Conservation (phyloP, 306 rosid genomes). For the Cajanus cajan region DNA sequence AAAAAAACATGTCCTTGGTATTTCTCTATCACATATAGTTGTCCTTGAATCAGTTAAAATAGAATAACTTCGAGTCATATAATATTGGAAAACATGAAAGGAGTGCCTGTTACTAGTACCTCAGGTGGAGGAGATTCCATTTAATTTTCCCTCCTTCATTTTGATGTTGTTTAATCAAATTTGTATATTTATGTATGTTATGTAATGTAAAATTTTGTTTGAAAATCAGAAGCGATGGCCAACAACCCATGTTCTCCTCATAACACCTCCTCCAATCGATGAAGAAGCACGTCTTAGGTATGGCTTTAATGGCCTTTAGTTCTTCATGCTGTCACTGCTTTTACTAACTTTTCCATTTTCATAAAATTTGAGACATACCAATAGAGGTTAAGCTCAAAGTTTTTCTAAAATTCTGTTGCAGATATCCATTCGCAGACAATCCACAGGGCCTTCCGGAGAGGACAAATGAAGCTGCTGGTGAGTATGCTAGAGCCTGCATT, state of each 20-base stretch:
- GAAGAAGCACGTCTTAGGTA: slow-evolving; percentile 75
- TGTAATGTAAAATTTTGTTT: neutral
- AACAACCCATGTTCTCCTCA: slow-evolving; percentile 49
- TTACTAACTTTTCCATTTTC: neutral
- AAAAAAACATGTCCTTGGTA: neutral
- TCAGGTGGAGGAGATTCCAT: neutral
- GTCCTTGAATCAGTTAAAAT: neutral
- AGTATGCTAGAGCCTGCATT: slow-evolving; percentile 61
- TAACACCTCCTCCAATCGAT: slow-evolving; percentile 81
- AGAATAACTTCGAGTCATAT: neutral
- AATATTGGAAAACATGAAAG: neutral
- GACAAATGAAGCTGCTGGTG: slow-evolving; percentile 76
- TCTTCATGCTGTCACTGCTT: neutral
- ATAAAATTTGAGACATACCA: neutral
- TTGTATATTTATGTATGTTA: neutral
- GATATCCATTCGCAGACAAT: slow-evolving; percentile 53
- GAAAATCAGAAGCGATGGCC: slow-evolving; percentile 66
- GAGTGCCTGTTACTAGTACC: neutral
- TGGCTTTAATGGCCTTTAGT: neutral
- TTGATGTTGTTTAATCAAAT: neutral
- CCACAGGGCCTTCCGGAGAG: slow-evolving; percentile 67
- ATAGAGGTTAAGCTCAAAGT: neutral
- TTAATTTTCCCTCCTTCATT: neutral
- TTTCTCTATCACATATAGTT: neutral
- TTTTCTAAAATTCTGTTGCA: slow-evolving; percentile 24